These are phyloP conservation scores for Aspergillus alliaceus DNA, from an alignment of 2,329 filamentous ascomycete species.

Conservation along the genomic window DNA sequence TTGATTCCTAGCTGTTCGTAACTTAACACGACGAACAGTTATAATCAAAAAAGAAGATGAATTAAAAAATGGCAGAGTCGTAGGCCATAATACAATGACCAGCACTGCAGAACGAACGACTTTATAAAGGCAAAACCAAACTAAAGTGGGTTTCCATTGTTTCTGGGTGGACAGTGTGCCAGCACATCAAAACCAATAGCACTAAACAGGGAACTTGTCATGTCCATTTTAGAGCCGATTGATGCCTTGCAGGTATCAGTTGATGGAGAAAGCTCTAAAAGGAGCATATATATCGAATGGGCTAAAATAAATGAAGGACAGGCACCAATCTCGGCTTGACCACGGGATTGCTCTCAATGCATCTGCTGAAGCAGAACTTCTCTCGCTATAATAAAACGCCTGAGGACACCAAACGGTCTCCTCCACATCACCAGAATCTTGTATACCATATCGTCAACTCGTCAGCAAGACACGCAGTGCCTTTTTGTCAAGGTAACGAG, in stretches of 20 bases:
- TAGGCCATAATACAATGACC: neutral
- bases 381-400: neutral
- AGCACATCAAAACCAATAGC: neutral
- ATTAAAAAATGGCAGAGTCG: neutral
- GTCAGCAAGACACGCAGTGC: neutral
- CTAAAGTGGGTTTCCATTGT: neutral
- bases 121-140: neutral
- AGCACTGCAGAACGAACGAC: neutral
- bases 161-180: neutral
- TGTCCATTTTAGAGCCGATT: neutral
- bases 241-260: neutral
- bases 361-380: neutral
- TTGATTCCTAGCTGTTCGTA: neutral
- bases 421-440: neutral
- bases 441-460: neutral
- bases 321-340: neutral
- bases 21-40: neutral
- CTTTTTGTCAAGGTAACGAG: neutral
- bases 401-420: neutral
- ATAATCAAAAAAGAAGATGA: neutral
- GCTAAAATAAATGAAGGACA: neutral
- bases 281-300: neutral
- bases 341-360: neutral
- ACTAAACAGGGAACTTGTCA: neutral
- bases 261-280: neutral